Percentiles rank a stretch among this genome's conserved stretches.
Conservation (phyloP, 202 grass and related monocot species). For the Setaria italica region DNA sequence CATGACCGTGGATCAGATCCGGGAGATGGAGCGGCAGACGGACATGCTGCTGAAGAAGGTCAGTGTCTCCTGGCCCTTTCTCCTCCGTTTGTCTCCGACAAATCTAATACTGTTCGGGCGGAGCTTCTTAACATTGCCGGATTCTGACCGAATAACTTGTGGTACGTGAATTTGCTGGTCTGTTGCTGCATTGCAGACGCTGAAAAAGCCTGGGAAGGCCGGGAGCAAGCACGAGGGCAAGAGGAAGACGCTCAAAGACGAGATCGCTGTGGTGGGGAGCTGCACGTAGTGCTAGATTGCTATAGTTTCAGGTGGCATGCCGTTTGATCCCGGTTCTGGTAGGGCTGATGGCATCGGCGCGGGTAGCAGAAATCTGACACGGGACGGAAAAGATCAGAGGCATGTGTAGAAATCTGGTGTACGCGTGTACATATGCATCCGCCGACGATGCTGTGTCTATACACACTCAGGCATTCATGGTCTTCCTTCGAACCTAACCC, state of each 20-base stretch:
- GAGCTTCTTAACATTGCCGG: background rate
- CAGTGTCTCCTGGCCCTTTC: background rate
- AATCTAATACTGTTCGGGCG: background rate
- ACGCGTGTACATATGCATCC: background rate
- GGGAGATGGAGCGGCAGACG: conserved; percentile 78
- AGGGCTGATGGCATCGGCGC: background rate
- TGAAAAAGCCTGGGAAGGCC: conserved; percentile 42
- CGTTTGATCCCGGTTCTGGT: background rate
- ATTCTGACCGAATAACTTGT: background rate
- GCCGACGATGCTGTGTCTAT: background rate
- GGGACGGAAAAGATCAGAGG: background rate
- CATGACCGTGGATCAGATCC: conserved; percentile 78
- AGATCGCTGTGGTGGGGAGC: conserved; percentile 50
- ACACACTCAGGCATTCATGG: background rate
- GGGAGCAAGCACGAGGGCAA: conserved; percentile 53
- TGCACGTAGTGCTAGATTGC: conserved; percentile 42
- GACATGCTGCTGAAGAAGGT: conserved; percentile 82
- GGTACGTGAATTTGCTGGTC: background rate
- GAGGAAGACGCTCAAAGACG: conserved; percentile 56
- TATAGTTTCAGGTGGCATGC: background rate
- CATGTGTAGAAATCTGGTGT: background rate
- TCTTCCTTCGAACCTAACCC: background rate
- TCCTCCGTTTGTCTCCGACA: background rate
- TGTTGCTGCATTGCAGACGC: conserved; percentile 38
- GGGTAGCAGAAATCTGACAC: background rate